These are phyloP conservation scores for Cyclotella choctawhatcheeana DNA, from an alignment of 108 stramenopile genomes.

Conservation along the genomic window DNA sequence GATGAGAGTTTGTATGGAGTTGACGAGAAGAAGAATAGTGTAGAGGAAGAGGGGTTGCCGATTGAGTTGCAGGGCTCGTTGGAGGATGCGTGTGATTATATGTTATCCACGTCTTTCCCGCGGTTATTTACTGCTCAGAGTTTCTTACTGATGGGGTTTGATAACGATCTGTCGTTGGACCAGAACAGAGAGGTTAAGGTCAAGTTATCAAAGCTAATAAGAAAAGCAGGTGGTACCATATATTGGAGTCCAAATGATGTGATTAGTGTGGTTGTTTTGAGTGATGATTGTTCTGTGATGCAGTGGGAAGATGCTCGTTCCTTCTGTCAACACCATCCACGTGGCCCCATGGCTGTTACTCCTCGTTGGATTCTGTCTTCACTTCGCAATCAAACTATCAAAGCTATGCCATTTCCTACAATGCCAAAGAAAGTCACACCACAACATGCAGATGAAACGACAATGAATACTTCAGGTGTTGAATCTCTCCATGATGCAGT, in stretches of 20 bases:
- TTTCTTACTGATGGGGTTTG: conserved; percentile 47
- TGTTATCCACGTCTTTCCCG: conserved; percentile 5
- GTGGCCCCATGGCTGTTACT: conserved; percentile 63
- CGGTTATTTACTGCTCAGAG: conserved; percentile 28
- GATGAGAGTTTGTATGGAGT: conserved; percentile 16
- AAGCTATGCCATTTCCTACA: conserved; percentile 33
- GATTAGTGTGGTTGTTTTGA: conserved; percentile 64
- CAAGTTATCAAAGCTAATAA: conserved; percentile 56
- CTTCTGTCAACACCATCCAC: conserved; percentile 59
- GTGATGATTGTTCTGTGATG: conserved; percentile 51
- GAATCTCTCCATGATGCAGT: not conserved
- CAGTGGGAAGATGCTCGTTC: conserved; percentile 46
- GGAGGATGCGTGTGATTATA: conserved; percentile 36
- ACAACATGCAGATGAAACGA: conserved; percentile 17
- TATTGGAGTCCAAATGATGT: conserved; percentile 71
- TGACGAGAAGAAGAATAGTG: not conserved
- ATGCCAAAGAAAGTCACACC: not conserved
- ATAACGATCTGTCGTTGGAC: not conserved
- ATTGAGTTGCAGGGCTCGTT: conserved; percentile 22
- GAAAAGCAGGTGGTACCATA: conserved; percentile 68
- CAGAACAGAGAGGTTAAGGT: not conserved
- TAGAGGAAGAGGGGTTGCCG: conserved; percentile 7
- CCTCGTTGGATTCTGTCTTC: conserved; percentile 64
- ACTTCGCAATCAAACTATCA: conserved; percentile 10
- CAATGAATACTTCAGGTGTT: conserved; percentile 10